phyloP scores from a whole-genome alignment of 805 yeast genomes.

The Kuraishia borneana region DNA sequence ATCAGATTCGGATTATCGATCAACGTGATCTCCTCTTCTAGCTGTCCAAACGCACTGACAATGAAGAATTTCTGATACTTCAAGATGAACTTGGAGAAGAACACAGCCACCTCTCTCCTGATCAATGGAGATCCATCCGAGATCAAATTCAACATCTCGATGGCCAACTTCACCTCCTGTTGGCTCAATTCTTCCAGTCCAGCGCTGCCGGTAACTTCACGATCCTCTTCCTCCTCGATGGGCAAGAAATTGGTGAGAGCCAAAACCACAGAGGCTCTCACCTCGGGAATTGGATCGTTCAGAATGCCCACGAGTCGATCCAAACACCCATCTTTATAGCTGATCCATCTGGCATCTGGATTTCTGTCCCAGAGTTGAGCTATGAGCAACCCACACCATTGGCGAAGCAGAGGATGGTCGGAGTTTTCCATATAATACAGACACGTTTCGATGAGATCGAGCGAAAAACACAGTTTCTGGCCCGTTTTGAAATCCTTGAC shows the following conservation, averaged over 20 bases:
- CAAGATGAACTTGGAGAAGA: conserved; percentile 62
- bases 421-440: conserved; percentile 54
- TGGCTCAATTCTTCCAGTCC: conserved; percentile 37
- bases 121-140: conserved; percentile 89
- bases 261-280: conserved; percentile 70
- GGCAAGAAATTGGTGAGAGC: conserved; percentile 64
- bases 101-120: conserved; percentile 71
- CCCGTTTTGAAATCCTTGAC: conserved; percentile 73
- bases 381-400: conserved; percentile 80
- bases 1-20: conserved; percentile 50
- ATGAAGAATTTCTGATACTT: conserved; percentile 65
- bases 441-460: conserved; percentile 62
- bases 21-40: conserved; percentile 68
- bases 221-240: conserved; percentile 24
- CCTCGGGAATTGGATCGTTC: conserved; percentile 91
- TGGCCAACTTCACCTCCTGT: conserved; percentile 62
- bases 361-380: conserved; percentile 68
- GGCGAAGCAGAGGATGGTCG: conserved; percentile 79
- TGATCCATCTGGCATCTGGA: conserved; percentile 64
- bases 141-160: conserved; percentile 52
- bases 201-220: conserved; percentile 7
- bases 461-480: conserved; percentile 66
- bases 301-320: conserved; percentile 45
- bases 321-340: conserved; percentile 52
- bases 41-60: conserved; percentile 76